Evolutionary conservation across 2,329 filamentous ascomycete genomes (phyloP).

Genomic region (Colletotrichum higginsianum): DNA sequence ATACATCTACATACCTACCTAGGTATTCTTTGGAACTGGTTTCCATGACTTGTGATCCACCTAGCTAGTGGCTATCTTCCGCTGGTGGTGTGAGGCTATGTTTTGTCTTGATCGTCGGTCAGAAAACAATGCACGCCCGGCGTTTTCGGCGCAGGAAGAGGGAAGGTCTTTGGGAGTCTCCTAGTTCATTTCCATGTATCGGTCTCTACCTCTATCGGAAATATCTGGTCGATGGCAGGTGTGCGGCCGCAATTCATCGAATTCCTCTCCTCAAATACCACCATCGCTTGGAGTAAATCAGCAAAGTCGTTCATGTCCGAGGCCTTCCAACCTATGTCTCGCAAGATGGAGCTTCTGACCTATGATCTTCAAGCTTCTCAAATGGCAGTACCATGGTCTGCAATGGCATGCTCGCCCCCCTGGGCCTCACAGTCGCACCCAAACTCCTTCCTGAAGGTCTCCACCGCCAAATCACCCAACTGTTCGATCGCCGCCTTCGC

Average conservation of each 20-base stretch:
- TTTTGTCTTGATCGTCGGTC: background rate
- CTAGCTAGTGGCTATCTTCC: no score
- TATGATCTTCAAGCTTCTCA: constrained; percentile 1
- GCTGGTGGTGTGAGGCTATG: background rate
- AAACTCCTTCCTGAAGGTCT: constrained; percentile 73
- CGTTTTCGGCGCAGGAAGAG: background rate
- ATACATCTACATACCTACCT: no score
- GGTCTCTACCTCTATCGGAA: no score
- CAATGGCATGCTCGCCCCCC: constrained; percentile 35
- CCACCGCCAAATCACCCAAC: constrained; percentile 60
- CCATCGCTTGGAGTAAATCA: background rate
- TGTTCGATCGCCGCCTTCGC: constrained; percentile 71
- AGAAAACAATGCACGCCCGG: background rate
- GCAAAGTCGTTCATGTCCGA: background rate
- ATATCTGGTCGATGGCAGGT: background rate
- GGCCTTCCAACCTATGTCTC: background rate
- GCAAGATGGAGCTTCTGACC: no score
- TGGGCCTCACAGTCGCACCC: constrained; percentile 72
- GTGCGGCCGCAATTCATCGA: background rate
- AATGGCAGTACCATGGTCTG: constrained; percentile 19
- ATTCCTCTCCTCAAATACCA: background rate
- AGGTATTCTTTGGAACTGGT: no score
- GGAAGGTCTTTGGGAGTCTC: background rate
- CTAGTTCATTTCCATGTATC: background rate
- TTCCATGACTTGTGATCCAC: no score